These are phyloP conservation scores for Picea glauca DNA, from an alignment of 75 land plant genomes.

Conservation along the genomic window DNA sequence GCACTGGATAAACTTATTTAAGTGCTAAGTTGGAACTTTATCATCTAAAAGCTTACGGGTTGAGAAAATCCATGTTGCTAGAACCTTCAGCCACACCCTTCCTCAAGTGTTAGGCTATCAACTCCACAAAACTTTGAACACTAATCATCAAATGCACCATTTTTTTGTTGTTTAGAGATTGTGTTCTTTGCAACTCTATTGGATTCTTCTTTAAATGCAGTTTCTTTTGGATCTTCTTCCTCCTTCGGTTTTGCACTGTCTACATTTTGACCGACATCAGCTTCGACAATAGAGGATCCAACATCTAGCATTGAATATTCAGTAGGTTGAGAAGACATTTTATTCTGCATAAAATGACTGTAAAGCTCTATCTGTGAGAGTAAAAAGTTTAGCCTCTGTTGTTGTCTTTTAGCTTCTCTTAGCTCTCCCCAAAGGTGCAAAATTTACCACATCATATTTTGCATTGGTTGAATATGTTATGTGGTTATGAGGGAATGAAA, in stretches of 20 bases:
- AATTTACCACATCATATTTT: constrained; percentile 28
- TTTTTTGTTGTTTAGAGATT: constrained; percentile 64
- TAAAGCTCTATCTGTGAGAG: constrained; percentile 69
- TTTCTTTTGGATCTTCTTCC: constrained; percentile 83
- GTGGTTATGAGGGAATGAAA: too few relatives aligned
- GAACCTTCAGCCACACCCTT: constrained; percentile 16
- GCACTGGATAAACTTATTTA: not conserved
- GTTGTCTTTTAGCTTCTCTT: constrained; percentile 86
- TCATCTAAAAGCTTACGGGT: too few relatives aligned
- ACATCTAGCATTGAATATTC: constrained; percentile 19
- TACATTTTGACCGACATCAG: constrained; percentile 7
- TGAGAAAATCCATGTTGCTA: too few relatives aligned
- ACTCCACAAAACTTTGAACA: constrained; percentile 63
- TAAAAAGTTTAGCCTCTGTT: constrained; percentile 55
- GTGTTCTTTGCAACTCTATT: constrained; percentile 73
- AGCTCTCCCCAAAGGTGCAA: constrained; percentile 90
- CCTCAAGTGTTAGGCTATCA: constrained; percentile 20
- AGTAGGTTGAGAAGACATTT: constrained; percentile 42
- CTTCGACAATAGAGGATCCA: constrained; percentile 20
- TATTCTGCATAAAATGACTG: constrained; percentile 98
- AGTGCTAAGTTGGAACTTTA: too few relatives aligned
- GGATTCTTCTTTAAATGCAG: constrained; percentile 70
- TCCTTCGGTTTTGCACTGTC: constrained; percentile 22
- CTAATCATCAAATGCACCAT: constrained; percentile 79
- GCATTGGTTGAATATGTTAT: too few relatives aligned